Base-by-base conservation (phyloP, 1,139 yeast species). In the Geotrichum citri-aurantii region DNA sequence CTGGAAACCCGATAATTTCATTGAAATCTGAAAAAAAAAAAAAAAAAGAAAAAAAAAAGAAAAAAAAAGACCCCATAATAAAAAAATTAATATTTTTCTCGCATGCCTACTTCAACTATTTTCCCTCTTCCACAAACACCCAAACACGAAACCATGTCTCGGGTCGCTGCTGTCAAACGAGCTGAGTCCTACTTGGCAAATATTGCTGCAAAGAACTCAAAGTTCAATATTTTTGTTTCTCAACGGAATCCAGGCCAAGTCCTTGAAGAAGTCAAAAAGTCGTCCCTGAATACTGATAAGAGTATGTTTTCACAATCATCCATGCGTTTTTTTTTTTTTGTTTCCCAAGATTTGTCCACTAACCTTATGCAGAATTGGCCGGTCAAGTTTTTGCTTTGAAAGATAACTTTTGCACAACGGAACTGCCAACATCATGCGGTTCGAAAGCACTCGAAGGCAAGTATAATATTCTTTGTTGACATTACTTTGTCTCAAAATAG, bases 321-420 rank as follows among this genome's bases (percentile, higher is more conserved):
- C n/a, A n/a, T n/a, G n/a, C n/a, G n/a, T n/a, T 37, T 26, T 11
- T 27, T 23, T 50, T 4, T 42, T 46, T 19, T 2, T 14, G 29
- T 23, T 8, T 19, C 52, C 11, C n/a, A 47, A 27, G 14, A 23
- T 5, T 42, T 40, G 4, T n/a, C 7, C 19, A 56, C 42, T 33
- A 55, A 57, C 66, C 8, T 23, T 21, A 11, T 11, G 33, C 26
- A 54, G 58, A 53, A 14, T 57, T 56, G 29, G 42, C 62, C 2
- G 73, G 73, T 8, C 66, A 69, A 3, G 68, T 73, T 0, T 71
- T 75, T 26, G 87, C 84, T 0, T 71, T 85, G 31, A 93, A 93
- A 68, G 98, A 92, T 71, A 91, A 90, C 69, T 85, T 91, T 57
- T 82, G 82, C 50, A 86, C 96, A 0, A 75, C 71, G 12, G 78